Evolutionary conservation across 2,329 filamentous ascomycete genomes (phyloP).

Genomic region (Metarhizium robertsii): DNA sequence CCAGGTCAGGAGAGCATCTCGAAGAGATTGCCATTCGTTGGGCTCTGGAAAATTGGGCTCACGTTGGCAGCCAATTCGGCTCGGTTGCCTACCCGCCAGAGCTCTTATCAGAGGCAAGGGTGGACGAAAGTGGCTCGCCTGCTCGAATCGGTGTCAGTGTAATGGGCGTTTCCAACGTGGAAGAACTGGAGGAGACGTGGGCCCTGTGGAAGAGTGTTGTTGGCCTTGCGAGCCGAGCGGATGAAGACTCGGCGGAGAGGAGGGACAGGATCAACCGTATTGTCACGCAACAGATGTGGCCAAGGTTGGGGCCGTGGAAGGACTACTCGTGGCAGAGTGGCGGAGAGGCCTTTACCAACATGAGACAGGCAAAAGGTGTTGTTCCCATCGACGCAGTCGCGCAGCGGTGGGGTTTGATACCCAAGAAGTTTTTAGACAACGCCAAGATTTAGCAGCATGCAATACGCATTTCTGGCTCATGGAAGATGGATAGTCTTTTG

Average conservation of each 20-base stretch:
- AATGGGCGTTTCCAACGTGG: constrained; percentile 54
- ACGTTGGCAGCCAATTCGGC: constrained; percentile 35
- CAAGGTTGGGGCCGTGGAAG: constrained; percentile 50
- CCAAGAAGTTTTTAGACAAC: constrained; percentile 12
- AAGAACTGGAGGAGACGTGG: constrained; percentile 55
- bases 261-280: constrained; percentile 23
- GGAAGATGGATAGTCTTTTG: not conserved
- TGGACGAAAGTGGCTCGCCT: constrained; percentile 5
- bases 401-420: constrained; percentile 17
- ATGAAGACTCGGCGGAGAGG: constrained; percentile 19
- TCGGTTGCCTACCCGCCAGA: constrained; percentile 15
- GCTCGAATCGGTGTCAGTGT: constrained; percentile 46
- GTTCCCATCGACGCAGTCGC: constrained; percentile 22
- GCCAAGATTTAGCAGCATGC: constrained; percentile 16
- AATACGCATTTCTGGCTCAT: not conserved
- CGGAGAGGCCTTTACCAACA: constrained; percentile 32
- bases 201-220: constrained; percentile 45
- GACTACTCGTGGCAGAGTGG: constrained; percentile 59
- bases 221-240: constrained; percentile 29
- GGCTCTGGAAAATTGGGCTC: constrained; percentile 56
- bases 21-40: constrained; percentile 81
- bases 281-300: constrained; percentile 38
- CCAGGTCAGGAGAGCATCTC: constrained; percentile 57
- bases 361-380: constrained; percentile 17
- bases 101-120: constrained; percentile 2